Base-by-base conservation (phyloP, 2,329 filamentous ascomycete genomes). In the Chaetomiaceae sp. region DNA sequence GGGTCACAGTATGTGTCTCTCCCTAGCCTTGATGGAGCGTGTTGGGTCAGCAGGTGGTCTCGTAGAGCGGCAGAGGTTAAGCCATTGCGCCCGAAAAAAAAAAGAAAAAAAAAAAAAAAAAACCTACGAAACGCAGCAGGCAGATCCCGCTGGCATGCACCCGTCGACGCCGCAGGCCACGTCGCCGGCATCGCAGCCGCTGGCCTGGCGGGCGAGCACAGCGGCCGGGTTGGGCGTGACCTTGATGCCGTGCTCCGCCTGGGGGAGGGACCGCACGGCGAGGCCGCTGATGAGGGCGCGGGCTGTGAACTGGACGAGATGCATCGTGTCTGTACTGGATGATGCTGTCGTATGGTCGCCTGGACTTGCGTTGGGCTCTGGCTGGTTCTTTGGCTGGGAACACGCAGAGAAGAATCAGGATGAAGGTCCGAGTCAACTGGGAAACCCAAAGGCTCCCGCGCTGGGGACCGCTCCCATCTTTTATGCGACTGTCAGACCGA, bases 231-330 rank as follows among this genome's bases (percentile, higher is more conserved):
- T 58, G 42, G 46, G 20, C 3, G 55, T 51, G 15, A 37, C 46
- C 20, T 39, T 42, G 19, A 37, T 22, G n/a, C 50, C 3, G 19
- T 29, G 46, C 12, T 45, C 43, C 23, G 27, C 8, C 27, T 31
- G 9, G 27, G 27, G 27, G 8, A 55, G 46, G 7, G 23, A 34
- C 8, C 48, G 17, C 40, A 47, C 23, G 11, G 52, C 46, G 17
- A 59, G 3, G 12, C 55, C 49, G 46, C 48, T 19, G 25, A 55
- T 33, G 15, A 59, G 48, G 37, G 49, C 38, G 22, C 49, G 55
- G 34, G 50, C 14, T 17, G 57, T 19, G 27, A 54, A 9, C 20
- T 52, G 38, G 36, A 19, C 40, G 46, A 52, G 15, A 45, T 45
- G 52, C 55, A 57, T 56, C 14, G 51, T 56, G 40, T 25, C 15